Conservation (phyloP, 495 filamentous ascomycete genomes). For the Recurvomyces mirabilis region DNA sequence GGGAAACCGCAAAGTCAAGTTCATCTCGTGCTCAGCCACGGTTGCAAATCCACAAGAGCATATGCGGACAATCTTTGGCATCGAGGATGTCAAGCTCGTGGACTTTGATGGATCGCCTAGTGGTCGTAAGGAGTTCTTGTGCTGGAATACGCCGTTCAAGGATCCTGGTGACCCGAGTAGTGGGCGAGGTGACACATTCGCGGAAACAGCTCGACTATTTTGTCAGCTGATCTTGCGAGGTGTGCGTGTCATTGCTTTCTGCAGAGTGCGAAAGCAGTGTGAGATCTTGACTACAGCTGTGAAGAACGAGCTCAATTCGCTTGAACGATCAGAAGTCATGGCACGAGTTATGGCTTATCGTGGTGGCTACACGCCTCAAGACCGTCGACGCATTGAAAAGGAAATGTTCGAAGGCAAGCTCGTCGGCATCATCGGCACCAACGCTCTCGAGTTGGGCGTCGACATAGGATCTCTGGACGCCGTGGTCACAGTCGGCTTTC, state of each 20-base stretch:
- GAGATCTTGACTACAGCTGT: conserved; percentile 75
- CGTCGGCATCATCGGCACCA: conserved; percentile 88
- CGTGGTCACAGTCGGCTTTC: conserved; percentile 87
- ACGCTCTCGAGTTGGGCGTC: conserved; percentile 82
- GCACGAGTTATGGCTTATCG: conserved; percentile 87
- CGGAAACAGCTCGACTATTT: conserved; percentile 79
- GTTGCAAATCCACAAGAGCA: conserved; percentile 89
- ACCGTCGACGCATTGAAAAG: conserved; percentile 76
- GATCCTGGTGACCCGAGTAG: conserved; percentile 78
- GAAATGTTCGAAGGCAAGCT: conserved; percentile 97
- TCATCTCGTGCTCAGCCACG: conserved; percentile 94
- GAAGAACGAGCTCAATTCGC: conserved; percentile 56
- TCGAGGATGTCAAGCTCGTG: conserved; percentile 62
- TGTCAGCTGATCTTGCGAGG: conserved; percentile 82
- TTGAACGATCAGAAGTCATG: conserved; percentile 64
- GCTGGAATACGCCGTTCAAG: conserved; percentile 96
- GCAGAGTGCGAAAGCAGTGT: conserved; percentile 73
- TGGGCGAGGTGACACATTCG: conserved; percentile 69
- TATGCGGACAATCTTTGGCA: conserved; percentile 88
- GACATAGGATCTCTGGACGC: conserved; percentile 95
- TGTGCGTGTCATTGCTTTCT: conserved; percentile 89
- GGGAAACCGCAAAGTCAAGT: conserved; percentile 79
- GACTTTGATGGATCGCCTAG: conserved; percentile 92
- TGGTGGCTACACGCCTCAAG: conserved; percentile 91
- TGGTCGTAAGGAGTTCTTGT: conserved; percentile 88